These are phyloP conservation scores for Mucor velutinosus DNA, from an alignment of 371 early-diverging fungal genomes.

Conservation along the genomic window DNA sequence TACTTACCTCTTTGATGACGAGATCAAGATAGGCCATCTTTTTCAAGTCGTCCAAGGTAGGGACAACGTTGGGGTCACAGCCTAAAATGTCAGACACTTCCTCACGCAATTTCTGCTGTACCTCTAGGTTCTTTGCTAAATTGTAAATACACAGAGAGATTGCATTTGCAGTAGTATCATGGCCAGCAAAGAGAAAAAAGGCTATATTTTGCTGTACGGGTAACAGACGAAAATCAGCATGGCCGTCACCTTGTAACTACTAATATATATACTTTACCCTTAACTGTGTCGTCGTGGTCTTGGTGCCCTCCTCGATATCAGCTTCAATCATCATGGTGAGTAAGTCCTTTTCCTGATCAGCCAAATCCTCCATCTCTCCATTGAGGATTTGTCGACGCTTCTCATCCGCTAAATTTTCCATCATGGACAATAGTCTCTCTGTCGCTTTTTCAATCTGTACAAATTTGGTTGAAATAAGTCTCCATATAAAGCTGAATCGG, in stretches of 20 bases:
- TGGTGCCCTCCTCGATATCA: conserved; percentile 22
- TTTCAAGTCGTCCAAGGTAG: conserved; percentile 48
- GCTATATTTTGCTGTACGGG: conserved; percentile 36
- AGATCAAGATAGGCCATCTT: conserved; percentile 44
- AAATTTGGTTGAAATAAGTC: conserved; percentile 2
- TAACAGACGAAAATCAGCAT: not conserved
- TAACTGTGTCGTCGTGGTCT: conserved; percentile 21
- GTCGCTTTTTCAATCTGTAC: conserved; percentile 6
- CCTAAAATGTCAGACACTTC: conserved; percentile 56
- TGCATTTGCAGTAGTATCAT: conserved; percentile 54
- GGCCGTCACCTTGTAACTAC: not conserved
- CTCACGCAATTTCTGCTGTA: conserved; percentile 52
- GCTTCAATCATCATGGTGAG: conserved; percentile 44
- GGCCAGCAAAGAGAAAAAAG: conserved; percentile 49
- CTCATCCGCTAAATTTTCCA: conserved; percentile 6
- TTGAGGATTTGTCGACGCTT: conserved; percentile 7
- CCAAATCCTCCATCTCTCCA: not conserved
- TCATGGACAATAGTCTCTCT: conserved; percentile 7
- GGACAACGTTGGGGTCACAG: conserved; percentile 33
- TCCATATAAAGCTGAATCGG: conserved; percentile 5
- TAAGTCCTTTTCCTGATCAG: conserved; percentile 27
- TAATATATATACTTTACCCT: not conserved
- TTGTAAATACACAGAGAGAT: conserved; percentile 17
- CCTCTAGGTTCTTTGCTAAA: conserved; percentile 32
- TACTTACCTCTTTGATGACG: conserved; percentile 36